Conservation (phyloP, 2,329 filamentous ascomycete genomes). For the Pseudohalonectria lignicola region DNA sequence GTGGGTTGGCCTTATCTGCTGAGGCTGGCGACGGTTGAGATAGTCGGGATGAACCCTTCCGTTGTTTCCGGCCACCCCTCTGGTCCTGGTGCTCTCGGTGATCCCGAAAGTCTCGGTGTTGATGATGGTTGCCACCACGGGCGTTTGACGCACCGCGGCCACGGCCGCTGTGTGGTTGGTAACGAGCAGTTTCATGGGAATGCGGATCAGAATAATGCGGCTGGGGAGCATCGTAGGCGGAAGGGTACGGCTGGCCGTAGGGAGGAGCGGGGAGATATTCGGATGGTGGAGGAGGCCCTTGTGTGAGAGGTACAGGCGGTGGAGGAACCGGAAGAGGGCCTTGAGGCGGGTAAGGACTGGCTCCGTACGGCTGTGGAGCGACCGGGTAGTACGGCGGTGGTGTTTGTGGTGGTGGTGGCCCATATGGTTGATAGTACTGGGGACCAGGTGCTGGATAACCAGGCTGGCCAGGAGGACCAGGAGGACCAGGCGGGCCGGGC, state of each 20-base stretch:
- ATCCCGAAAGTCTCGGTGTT: background rate
- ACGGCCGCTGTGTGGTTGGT: background rate
- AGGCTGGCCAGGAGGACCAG: background rate
- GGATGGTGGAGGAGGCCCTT: background rate
- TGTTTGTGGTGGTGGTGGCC: background rate
- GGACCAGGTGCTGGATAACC: no score
- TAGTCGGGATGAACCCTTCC: background rate
- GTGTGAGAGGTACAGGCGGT: slow-evolving; percentile 3
- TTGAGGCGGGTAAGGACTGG: slow-evolving; percentile 6
- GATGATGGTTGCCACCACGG: background rate
- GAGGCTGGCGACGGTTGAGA: background rate
- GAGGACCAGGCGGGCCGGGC: background rate
- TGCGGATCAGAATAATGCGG: slow-evolving; percentile 1
- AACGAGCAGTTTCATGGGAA: background rate
- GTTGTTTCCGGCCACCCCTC: background rate
- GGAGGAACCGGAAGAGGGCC: slow-evolving; percentile 1
- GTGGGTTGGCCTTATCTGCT: background rate
- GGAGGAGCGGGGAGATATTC: slow-evolving; percentile 1
- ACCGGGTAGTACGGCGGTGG: slow-evolving; percentile 4
- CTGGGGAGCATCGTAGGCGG: background rate
- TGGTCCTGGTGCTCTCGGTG: background rate
- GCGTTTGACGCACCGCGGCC: background rate
- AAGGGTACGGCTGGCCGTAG: background rate
- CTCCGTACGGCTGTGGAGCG: background rate
- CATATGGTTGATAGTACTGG: slow-evolving; percentile 5